Percentiles rank a stretch among this genome's conserved stretches.
These are phyloP conservation scores for Trametes sanguinea DNA, from an alignment of 768 basidiomycete genomes.

Conservation along the genomic window DNA sequence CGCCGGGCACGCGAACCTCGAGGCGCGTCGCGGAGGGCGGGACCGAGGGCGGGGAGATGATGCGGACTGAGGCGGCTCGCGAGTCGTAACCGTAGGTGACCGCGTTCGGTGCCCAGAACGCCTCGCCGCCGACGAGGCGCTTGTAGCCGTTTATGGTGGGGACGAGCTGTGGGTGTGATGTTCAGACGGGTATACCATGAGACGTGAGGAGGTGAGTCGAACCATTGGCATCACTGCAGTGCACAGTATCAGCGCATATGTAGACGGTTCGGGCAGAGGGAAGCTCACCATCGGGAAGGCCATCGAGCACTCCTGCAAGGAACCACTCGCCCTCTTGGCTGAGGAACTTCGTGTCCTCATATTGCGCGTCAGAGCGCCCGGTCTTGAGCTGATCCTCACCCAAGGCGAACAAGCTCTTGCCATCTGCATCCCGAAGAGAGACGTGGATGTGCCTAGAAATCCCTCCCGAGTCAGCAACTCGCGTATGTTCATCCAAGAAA, in stretches of 20 bases:
- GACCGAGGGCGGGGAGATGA: conserved; percentile 91
- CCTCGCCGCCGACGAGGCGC: conserved; percentile 89
- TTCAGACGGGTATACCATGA: background rate
- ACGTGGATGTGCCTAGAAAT: background rate
- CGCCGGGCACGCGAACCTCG: conserved; percentile 93
- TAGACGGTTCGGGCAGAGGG: too few relatives aligned
- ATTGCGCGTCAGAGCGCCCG: conserved; percentile 71
- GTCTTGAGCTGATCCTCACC: conserved; percentile 56
- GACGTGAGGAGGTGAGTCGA: conserved; percentile 24
- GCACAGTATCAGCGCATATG: background rate
- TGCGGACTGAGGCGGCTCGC: conserved; percentile 87
- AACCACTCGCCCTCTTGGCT: conserved; percentile 88
- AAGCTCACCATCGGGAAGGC: conserved; percentile 72
- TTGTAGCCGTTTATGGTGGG: conserved; percentile 98
- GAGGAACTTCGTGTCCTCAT: conserved; percentile 81
- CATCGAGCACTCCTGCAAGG: conserved; percentile 90
- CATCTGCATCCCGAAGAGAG: conserved; percentile 50
- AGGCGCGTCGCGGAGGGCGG: conserved; percentile 81
- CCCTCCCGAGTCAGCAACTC: too few relatives aligned
- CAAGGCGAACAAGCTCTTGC: conserved; percentile 80
- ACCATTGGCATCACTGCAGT: conserved; percentile 76
- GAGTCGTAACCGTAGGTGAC: conserved; percentile 96
- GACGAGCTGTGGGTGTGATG: conserved; percentile 52
- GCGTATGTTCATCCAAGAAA: too few relatives aligned
- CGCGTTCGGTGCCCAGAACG: conserved; percentile 93